These are phyloP conservation scores for Phalaenopsis hybrid DNA, from an alignment of 116 monocot genomes.

Conservation along the genomic window DNA sequence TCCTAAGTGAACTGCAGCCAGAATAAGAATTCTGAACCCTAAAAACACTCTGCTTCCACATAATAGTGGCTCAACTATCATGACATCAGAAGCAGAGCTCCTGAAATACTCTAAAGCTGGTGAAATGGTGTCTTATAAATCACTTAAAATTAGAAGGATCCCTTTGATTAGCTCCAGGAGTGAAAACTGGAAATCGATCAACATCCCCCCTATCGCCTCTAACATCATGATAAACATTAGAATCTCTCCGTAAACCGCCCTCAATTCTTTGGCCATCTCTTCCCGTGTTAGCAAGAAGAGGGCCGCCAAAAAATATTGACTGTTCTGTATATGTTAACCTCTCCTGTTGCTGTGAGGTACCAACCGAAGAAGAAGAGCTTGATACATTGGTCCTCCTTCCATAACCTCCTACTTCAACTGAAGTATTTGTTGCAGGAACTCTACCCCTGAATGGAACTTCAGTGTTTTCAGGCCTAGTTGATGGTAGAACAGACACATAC, in stretches of 20 bases:
- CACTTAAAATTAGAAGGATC: constrained; percentile 35
- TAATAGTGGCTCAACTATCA: not conserved
- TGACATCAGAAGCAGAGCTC: not conserved
- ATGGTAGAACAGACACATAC: constrained; percentile 58
- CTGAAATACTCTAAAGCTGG: too few species aligned
- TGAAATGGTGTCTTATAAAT: not conserved
- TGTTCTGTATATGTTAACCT: constrained; percentile 67
- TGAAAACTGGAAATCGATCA: constrained; percentile 43
- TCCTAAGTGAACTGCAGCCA: not conserved
- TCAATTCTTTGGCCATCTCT: constrained; percentile 24
- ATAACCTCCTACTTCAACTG: constrained; percentile 19
- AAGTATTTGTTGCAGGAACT: constrained; percentile 20
- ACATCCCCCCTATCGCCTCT: constrained; percentile 20
- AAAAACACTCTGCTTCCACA: not conserved
- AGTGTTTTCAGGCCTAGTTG: constrained; percentile 23
- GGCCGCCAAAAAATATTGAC: constrained; percentile 95
- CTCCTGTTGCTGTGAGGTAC: constrained; percentile 29
- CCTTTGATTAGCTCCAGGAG: constrained; percentile 39
- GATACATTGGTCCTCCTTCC: constrained; percentile 15
- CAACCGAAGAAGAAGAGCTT: constrained; percentile 14
- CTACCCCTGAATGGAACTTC: constrained; percentile 23
- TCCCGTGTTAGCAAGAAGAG: constrained; percentile 43
- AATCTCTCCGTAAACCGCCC: constrained; percentile 15
- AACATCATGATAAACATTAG: constrained; percentile 1
- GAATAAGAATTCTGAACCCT: not conserved